phyloP scores from a whole-genome alignment of 2,329 filamentous ascomycete genomes.

The Cordyceps militaris region DNA sequence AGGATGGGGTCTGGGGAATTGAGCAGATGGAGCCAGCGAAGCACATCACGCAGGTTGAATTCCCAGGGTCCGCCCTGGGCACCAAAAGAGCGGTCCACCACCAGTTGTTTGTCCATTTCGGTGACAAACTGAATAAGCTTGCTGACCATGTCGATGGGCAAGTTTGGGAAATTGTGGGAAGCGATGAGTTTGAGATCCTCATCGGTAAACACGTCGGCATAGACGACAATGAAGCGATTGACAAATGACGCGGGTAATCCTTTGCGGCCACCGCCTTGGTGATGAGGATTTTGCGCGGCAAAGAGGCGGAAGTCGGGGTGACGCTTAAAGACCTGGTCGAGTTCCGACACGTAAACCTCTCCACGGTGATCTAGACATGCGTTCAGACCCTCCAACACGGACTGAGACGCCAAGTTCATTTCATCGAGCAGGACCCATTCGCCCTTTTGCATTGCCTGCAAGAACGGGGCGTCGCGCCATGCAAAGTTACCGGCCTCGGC shows the following conservation, averaged over 20 bases:
- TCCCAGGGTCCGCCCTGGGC: conserved; percentile 79
- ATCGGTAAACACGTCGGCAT: conserved; percentile 80
- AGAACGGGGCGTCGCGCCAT: conserved; percentile 91
- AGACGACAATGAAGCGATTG: conserved; percentile 96
- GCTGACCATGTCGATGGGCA: conserved; percentile 51
- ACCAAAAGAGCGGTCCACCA: conserved; percentile 51
- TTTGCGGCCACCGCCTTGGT: conserved; percentile 92
- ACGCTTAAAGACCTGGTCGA: conserved; percentile 87
- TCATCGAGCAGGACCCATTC: conserved; percentile 97
- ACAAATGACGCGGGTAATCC: conserved; percentile 93
- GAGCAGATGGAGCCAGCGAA: conserved; percentile 73
- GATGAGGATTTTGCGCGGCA: conserved; percentile 94
- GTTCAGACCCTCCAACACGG: conserved; percentile 91
- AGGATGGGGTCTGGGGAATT: conserved; percentile 50
- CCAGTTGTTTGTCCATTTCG: conserved; percentile 65
- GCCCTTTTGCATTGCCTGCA: conserved; percentile 92
- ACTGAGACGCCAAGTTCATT: conserved; percentile 97
- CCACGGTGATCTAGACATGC: conserved; percentile 95
- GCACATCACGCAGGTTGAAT: conserved; percentile 85
- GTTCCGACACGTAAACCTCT: conserved; percentile 89
- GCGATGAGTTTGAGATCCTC: conserved; percentile 81
- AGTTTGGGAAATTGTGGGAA: conserved; percentile 62
- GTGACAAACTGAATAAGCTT: conserved; percentile 75
- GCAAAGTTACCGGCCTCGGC: conserved; percentile 83
- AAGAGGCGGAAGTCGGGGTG: conserved; percentile 91